Conservation (phyloP, 768 basidiomycete species). For the Panus rudis region DNA sequence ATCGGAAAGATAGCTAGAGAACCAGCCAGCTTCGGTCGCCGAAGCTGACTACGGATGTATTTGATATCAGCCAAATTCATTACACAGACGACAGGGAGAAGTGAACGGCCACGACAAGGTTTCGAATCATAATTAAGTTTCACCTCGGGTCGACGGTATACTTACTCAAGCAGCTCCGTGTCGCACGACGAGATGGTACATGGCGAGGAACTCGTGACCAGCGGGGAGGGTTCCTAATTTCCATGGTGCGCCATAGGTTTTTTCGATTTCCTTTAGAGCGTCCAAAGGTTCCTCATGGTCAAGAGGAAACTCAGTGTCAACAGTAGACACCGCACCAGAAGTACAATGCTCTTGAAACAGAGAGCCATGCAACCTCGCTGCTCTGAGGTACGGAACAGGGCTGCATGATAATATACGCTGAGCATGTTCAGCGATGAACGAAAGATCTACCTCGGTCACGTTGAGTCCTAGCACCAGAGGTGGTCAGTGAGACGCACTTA, state of each 20-base stretch:
- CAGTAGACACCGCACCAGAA: constrained; percentile 18
- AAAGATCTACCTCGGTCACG: constrained; percentile 9
- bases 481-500: not conserved
- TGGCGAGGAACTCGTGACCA: constrained; percentile 25
- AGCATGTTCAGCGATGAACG: constrained; percentile 18
- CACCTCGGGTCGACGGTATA: no score
- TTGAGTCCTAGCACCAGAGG: not conserved
- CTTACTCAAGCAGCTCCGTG: no score
- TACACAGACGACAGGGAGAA: no score
- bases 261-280: constrained; percentile 17
- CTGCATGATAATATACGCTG: constrained; percentile 13
- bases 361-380: constrained; percentile 16
- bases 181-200: constrained; percentile 3
- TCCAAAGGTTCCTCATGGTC: constrained; percentile 25
- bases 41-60: no score
- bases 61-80: no score
- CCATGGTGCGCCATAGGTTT: constrained; percentile 18
- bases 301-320: constrained; percentile 26
- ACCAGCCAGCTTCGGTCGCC: no score
- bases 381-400: constrained; percentile 21
- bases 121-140: no score
- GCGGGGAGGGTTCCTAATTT: constrained; percentile 23
- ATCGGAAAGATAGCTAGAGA: no score
- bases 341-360: constrained; percentile 14
- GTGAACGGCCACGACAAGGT: no score